Conservation (phyloP, 179 eudicot genomes). For the Heliamphora pulchella region DNA sequence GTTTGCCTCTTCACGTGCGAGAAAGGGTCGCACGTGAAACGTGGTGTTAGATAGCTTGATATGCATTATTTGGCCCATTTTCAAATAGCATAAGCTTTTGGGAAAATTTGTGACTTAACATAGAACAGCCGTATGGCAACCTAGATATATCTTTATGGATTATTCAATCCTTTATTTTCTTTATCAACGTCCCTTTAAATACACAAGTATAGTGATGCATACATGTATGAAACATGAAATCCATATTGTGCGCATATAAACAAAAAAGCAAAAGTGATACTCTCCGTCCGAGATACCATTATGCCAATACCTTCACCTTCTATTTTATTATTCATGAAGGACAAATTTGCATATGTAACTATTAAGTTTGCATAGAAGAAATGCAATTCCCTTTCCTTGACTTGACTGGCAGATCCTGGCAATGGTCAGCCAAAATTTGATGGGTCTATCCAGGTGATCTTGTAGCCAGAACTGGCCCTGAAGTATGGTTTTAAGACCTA, state of each 20-base stretch:
- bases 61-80: no score
- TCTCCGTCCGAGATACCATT: not conserved
- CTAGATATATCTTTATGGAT: not conserved
- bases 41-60: no score
- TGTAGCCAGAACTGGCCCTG: not conserved
- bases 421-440: not conserved
- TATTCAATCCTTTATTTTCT: not conserved
- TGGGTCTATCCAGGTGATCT: not conserved
- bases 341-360: not conserved
- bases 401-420: not conserved
- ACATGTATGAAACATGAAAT: not conserved
- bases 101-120: no score
- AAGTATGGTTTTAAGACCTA: not conserved
- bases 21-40: no score
- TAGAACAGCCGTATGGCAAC: no score
- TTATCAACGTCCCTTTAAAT: not conserved
- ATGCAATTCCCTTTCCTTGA: not conserved
- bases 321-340: conserved; percentile 2
- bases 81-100: no score
- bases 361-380: not conserved
- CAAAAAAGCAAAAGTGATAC: not conserved
- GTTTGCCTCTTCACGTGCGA: no score
- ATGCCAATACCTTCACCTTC: not conserved
- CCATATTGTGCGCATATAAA: not conserved
- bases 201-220: not conserved